Evolutionary conservation across 176 grass and related monocot genomes (phyloP).

Genomic region (Triticum aestivum): IWGSC_CS_RefSeq_v2.1 NC_057806.1:597828353-597828852

Average conservation of each 20-base stretch:
- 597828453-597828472: not conserved
- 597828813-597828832: not conserved
- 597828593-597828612: fast-evolving
- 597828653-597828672: constrained; percentile 87
- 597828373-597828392: not conserved
- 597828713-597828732: constrained; percentile 96
- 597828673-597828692: constrained; percentile 94
- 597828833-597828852: not conserved
- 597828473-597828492: not conserved
- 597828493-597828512: not conserved
- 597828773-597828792: not conserved
- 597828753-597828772: constrained; percentile 63
- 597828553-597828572: not conserved
- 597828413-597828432: too few relatives aligned
- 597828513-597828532: not conserved
- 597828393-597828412: not conserved
- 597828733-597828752: constrained; percentile 68
- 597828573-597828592: not conserved
- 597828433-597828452: not conserved
- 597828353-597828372: not conserved
- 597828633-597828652: not conserved
- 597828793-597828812: not conserved
- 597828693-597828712: constrained; percentile 88
- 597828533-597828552: not conserved
- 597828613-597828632: not conserved